phyloP scores from a whole-genome alignment of 2,329 filamentous ascomycete genomes.

The Trichoderma endophyticum region DNA sequence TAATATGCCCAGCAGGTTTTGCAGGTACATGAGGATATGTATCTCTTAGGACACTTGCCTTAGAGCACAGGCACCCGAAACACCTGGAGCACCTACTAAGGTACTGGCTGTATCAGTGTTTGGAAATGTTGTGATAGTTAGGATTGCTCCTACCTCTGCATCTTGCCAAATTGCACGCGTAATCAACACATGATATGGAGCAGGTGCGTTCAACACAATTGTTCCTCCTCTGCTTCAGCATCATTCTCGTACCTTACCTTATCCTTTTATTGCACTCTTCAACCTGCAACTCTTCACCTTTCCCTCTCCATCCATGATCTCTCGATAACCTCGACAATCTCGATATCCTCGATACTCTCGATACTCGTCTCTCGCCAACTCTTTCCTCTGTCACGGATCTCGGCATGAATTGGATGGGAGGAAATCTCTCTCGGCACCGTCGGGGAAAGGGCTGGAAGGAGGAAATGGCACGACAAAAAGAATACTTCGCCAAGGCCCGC shows the following conservation, averaged over 20 bases:
- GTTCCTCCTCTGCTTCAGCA: not conserved
- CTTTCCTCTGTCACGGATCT: too few species aligned
- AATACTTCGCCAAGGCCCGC: constrained; percentile 39
- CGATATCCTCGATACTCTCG: not conserved
- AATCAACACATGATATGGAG: not conserved
- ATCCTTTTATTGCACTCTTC: not conserved
- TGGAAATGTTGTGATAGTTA: not conserved
- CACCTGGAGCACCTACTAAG: not conserved
- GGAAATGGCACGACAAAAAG: constrained; percentile 35
- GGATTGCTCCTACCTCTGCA: not conserved
- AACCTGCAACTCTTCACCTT: not conserved
- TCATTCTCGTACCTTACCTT: not conserved
- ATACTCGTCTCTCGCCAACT: too few species aligned
- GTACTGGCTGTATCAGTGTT: not conserved
- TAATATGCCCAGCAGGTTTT: not conserved
- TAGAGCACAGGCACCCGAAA: not conserved
- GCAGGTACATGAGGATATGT: not conserved
- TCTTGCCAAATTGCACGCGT: not conserved
- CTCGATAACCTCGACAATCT: not conserved
- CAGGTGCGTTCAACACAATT: not conserved
- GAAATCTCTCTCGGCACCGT: constrained; percentile 36
- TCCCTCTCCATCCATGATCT: not conserved
- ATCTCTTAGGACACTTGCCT: not conserved
- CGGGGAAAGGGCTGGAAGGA: constrained; percentile 33
- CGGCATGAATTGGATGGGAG: constrained; percentile 44